phyloP scores from a whole-genome alignment of 371 early-diverging fungal genomes.

The Gilbertella persicaria region DNA sequence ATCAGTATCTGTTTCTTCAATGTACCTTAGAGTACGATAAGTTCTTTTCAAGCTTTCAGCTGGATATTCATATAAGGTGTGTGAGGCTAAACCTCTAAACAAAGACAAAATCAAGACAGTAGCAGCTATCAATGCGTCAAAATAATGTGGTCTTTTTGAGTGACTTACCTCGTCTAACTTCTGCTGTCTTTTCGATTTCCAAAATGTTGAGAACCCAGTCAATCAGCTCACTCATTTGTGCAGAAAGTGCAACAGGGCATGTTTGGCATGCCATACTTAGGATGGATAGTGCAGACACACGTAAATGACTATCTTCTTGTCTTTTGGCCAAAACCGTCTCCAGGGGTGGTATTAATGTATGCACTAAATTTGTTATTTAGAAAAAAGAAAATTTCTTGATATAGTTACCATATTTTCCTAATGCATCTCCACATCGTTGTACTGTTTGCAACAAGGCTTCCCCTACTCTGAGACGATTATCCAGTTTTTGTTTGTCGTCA shows the following conservation, averaged over 20 bases:
- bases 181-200: conserved; percentile 58
- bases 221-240: conserved; percentile 63
- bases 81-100: conserved; percentile 65
- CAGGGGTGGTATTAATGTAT: conserved; percentile 65
- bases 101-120: conserved; percentile 67
- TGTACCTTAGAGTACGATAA: conserved; percentile 59
- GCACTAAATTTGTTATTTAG: conserved; percentile 35
- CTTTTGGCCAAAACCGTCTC: conserved; percentile 60
- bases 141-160: background rate
- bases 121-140: conserved; percentile 43
- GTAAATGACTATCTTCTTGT: conserved; percentile 39
- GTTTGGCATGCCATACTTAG: conserved; percentile 75
- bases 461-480: conserved; percentile 82
- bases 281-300: conserved; percentile 73
- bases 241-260: conserved; percentile 68
- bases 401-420: conserved; percentile 69
- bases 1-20: conserved; percentile 69
- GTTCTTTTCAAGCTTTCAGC: conserved; percentile 36
- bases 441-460: conserved; percentile 88
- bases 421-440: conserved; percentile 75
- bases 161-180: conserved; percentile 50
- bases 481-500: conserved; percentile 55
- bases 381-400: background rate
- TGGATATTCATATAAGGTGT: conserved; percentile 61
- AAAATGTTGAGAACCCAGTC: conserved; percentile 67